Conservation (phyloP, 2,329 filamentous ascomycete genomes). For the Monascus ruber region DNA sequence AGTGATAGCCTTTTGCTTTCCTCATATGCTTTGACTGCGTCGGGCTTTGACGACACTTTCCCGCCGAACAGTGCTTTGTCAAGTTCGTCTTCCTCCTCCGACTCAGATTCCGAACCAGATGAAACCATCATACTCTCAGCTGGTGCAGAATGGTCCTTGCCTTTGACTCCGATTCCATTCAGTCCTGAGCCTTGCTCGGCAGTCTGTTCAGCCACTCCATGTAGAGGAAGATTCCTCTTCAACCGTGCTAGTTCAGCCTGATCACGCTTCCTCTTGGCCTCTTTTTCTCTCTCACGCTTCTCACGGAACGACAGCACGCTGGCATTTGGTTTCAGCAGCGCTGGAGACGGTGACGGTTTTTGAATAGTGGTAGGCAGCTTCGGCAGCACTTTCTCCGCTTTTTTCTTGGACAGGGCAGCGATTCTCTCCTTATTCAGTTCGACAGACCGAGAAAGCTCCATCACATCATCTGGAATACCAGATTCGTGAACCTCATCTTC, state of each 20-base stretch:
- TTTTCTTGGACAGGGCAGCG: constrained; percentile 19
- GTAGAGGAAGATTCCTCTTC: constrained; percentile 42
- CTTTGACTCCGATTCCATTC: constrained; percentile 57
- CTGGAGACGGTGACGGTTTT: constrained; percentile 11
- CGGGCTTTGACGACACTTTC: constrained; percentile 26
- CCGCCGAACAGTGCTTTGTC: constrained; percentile 56
- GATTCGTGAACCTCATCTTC: constrained; percentile 32
- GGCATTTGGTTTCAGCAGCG: constrained; percentile 17
- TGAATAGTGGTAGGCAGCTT: constrained; percentile 3
- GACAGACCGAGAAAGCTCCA: constrained; percentile 31
- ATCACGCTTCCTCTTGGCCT: constrained; percentile 62
- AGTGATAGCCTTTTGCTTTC: constrained; percentile 37
- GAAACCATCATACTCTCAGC: constrained; percentile 83
- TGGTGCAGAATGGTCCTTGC: constrained; percentile 64
- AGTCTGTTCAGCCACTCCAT: constrained; percentile 44
- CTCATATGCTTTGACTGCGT: constrained; percentile 35
- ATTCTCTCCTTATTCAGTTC: constrained; percentile 31
- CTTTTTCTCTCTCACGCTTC: constrained; percentile 61
- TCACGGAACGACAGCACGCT: constrained; percentile 53
- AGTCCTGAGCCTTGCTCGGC: constrained; percentile 69
- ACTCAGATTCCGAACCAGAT: constrained; percentile 51
- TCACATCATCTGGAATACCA: constrained; percentile 28
- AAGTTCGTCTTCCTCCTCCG: constrained; percentile 66
- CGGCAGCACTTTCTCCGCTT: constrained; percentile 12
- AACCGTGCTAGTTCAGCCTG: constrained; percentile 60